phyloP scores from a whole-genome alignment of 768 basidiomycete species.

The Cyathus striatus region DNA sequence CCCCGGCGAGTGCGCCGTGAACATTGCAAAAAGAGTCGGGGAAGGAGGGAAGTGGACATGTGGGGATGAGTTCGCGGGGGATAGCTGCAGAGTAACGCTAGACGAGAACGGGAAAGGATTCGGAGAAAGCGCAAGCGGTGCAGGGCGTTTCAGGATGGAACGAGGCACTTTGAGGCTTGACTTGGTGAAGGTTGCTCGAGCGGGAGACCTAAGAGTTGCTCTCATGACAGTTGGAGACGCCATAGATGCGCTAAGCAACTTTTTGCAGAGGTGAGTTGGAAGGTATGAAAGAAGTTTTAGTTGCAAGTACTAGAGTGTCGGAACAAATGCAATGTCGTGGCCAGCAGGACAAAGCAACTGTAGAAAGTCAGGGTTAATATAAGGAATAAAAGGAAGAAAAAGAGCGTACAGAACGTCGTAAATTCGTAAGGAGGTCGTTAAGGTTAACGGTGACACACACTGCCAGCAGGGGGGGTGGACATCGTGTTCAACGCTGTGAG shows the following conservation, averaged over 20 bases:
- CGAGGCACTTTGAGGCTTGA: conserved; percentile 17
- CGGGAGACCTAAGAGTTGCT: conserved; percentile 26
- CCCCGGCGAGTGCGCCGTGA: conserved; percentile 49
- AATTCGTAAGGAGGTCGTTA: conserved; percentile 1
- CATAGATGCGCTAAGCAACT: conserved; percentile 28
- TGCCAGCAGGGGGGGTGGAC: not conserved
- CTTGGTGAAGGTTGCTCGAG: conserved; percentile 17
- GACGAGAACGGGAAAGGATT: conserved; percentile 21
- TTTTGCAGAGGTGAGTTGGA: conserved; percentile 7
- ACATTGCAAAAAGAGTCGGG: conserved; percentile 49
- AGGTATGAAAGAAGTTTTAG: conserved; percentile 8
- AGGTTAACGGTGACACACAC: not conserved
- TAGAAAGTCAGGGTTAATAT: conserved; percentile 6
- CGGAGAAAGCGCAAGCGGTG: conserved; percentile 31
- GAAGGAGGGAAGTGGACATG: conserved; percentile 69
- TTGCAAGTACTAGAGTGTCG: conserved; percentile 16
- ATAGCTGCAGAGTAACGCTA: conserved; percentile 25
- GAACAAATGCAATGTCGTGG: conserved; percentile 37
- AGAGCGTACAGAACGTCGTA: not conserved
- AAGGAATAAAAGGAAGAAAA: not conserved
- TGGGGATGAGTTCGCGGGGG: conserved; percentile 29
- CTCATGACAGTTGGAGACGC: conserved; percentile 31
- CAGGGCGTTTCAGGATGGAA: conserved; percentile 36
- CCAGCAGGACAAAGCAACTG: conserved; percentile 38
- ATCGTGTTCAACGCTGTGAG: not conserved